Base-by-base conservation (phyloP, 768 basidiomycete species). In the Pulveroboletus sp. region DNA sequence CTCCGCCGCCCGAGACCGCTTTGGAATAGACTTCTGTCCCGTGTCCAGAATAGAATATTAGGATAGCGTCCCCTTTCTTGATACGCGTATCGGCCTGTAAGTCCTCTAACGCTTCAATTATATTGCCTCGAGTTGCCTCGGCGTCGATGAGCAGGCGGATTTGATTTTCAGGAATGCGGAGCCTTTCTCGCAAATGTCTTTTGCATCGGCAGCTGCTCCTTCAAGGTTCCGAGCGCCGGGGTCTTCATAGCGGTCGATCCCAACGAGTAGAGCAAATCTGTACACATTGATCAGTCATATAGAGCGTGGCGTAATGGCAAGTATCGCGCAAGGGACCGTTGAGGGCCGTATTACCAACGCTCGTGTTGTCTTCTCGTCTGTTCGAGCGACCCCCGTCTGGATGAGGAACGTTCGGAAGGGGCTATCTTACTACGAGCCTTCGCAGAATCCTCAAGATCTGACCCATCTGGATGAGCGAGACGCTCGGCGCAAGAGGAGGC, bases 1-100 rank as follows among this genome's bases (percentile, higher is more conserved):
- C 6, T 6, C 12, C 27, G 12, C 6, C 27, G 12, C 27, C 27
- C 27, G 6, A 29, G 27, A 12, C 27, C 27, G n/a, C n/a, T n/a
- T n/a, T n/a, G n/a, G n/a, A n/a, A n/a, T n/a, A n/a, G n/a, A n/a
- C n/a, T n/a, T n/a, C n/a, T n/a, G n/a, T n/a, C 22, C 76, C 75
- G 42, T 77, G 76, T 13, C 75, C 76, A 14, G 75, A 68, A 43
- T 66, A 78, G 51, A 70, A 77, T 29, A 76, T 70, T 34, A 75
- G 41, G 29, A 76, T 71, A 6, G 70, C 63, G 35, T 68, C 64
- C 7, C 64, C 58, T 20, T 64, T 40, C 0, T 47, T 38, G 24
- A 68, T 62, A n/a, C 63, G 58, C 6, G 47, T 40, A 5, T 74
- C 56, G 7, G 42, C 37, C 5, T 23, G 30, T 47, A 78, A 64